phyloP scores from a whole-genome alignment of 768 basidiomycete genomes.

The Crassisporium funariophilum region DNA sequence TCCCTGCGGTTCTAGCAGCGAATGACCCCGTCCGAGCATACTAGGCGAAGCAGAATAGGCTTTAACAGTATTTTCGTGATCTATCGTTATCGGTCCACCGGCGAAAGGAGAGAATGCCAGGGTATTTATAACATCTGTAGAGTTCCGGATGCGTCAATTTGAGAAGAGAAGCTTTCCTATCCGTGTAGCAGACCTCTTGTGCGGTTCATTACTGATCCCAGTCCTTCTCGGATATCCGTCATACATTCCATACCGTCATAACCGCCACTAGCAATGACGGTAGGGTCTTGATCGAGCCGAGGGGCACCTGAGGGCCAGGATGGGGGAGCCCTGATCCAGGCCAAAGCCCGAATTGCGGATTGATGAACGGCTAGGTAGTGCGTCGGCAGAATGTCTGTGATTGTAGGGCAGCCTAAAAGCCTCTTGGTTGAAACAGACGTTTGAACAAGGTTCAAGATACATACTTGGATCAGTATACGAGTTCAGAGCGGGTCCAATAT shows the following conservation, averaged over 20 bases:
- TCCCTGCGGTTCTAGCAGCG: conserved; percentile 72
- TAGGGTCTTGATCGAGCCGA: conserved; percentile 59
- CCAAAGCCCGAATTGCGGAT: conserved; percentile 73
- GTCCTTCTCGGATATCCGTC: conserved; percentile 75
- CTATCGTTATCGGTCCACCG: conserved; percentile 75
- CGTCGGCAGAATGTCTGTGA: conserved; percentile 58
- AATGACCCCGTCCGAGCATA: conserved; percentile 74
- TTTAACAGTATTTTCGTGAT: conserved; percentile 83
- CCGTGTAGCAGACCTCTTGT: conserved; percentile 58
- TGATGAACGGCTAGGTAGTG: conserved; percentile 78
- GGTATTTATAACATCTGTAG: conserved; percentile 67
- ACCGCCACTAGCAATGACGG: conserved; percentile 73
- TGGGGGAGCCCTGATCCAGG: conserved; percentile 75
- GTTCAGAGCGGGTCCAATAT: conserved; percentile 48
- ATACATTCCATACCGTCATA: conserved; percentile 80
- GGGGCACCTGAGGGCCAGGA: conserved; percentile 47
- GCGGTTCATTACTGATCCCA: conserved; percentile 70
- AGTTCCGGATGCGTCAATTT: neutral
- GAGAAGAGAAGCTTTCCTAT: neutral
- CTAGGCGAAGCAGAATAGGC: conserved; percentile 70
- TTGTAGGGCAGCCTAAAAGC: conserved; percentile 26
- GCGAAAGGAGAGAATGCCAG: conserved; percentile 68
- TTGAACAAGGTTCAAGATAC: neutral
- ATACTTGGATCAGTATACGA: conserved; percentile 32
- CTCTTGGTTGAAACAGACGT: neutral